phyloP scores from a whole-genome alignment of 495 filamentous ascomycete genomes.

The Penicillium angulare region DNA sequence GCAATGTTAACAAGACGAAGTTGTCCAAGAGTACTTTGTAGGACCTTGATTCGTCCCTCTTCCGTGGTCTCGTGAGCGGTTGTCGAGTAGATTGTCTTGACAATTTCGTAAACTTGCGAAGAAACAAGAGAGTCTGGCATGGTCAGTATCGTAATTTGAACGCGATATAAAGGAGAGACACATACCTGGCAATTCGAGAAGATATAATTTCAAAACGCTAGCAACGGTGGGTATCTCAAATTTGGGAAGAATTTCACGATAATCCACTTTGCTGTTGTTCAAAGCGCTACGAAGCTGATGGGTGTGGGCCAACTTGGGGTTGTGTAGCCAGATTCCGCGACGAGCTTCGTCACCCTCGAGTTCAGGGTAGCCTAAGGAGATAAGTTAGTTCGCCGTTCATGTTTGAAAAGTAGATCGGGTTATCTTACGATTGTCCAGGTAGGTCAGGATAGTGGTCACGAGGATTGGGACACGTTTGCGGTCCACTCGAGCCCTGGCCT shows the following conservation, averaged over 20 bases:
- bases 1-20: slow-evolving; percentile 96
- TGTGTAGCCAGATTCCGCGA: slow-evolving; percentile 88
- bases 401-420: not conserved
- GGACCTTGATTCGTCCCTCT: slow-evolving; percentile 81
- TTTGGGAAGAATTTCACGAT: slow-evolving; percentile 71
- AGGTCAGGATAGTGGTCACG: slow-evolving; percentile 89
- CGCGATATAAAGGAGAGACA: slow-evolving; percentile 1
- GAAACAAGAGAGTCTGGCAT: slow-evolving; percentile 87
- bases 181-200: slow-evolving; percentile 92
- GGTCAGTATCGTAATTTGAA: slow-evolving; percentile 4
- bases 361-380: slow-evolving; percentile 74
- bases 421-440: slow-evolving; percentile 77
- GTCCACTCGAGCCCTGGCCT: slow-evolving; percentile 88
- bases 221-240: slow-evolving; percentile 94
- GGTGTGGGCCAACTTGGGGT: slow-evolving; percentile 81
- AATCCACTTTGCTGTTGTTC: slow-evolving; percentile 85
- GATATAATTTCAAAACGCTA: slow-evolving; percentile 89
- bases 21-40: slow-evolving; percentile 94
- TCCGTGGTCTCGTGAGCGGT: slow-evolving; percentile 68
- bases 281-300: slow-evolving; percentile 78
- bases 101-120: slow-evolving; percentile 97
- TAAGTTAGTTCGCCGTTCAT: slow-evolving; percentile 10
- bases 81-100: slow-evolving; percentile 87
- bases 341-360: slow-evolving; percentile 95
- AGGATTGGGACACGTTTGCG: slow-evolving; percentile 92